Conservation (phyloP, 768 basidiomycete species). For the Rhodotorula toruloides region DNA sequence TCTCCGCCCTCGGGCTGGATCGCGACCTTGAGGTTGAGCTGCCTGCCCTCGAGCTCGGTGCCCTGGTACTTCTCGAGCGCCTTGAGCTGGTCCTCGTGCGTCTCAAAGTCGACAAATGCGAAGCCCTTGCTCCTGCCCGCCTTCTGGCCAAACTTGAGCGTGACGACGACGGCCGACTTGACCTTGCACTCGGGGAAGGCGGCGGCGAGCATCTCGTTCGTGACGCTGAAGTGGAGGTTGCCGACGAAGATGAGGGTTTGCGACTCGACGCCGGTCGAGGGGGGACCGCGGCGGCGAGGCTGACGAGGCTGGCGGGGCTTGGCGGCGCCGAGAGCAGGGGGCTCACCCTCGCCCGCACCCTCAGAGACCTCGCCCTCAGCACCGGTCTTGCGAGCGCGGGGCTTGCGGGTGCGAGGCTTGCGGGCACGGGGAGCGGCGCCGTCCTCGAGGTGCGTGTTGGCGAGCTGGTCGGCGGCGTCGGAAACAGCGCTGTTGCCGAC, state of each 20-base stretch:
- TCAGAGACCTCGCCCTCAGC: conserved; percentile 9
- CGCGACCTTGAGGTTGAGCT: conserved; percentile 90
- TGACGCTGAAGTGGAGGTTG: conserved; percentile 92
- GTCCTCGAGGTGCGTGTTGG: conserved; percentile 26
- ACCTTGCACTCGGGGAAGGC: conserved; percentile 83
- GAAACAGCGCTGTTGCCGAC: conserved; percentile 16
- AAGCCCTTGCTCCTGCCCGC: conserved; percentile 85
- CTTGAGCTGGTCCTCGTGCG: conserved; percentile 81
- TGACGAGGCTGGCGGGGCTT: conserved; percentile 56
- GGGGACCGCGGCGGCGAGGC: conserved; percentile 61
- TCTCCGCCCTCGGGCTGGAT: conserved; percentile 73
- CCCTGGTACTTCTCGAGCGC: conserved; percentile 81
- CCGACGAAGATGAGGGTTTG: conserved; percentile 80
- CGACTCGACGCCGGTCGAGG: conserved; percentile 73
- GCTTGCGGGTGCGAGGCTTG: conserved; percentile 30
- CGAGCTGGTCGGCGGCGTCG: conserved; percentile 34
- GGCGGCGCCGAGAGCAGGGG: conserved; percentile 45
- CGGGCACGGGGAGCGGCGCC: conserved; percentile 1
- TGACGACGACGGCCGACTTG: conserved; percentile 80
- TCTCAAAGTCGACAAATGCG: conserved; percentile 92
- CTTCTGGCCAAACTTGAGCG: conserved; percentile 72
- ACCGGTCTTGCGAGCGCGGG: conserved; percentile 27
- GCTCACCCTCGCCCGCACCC: background rate
- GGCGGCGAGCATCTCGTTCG: conserved; percentile 66
- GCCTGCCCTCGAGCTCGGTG: conserved; percentile 77